A percentile compares a stretch with the other conserved stretches of the same genome.
Conservation (phyloP, 805 yeast genomes). For the Candida namnaoensis region DNA sequence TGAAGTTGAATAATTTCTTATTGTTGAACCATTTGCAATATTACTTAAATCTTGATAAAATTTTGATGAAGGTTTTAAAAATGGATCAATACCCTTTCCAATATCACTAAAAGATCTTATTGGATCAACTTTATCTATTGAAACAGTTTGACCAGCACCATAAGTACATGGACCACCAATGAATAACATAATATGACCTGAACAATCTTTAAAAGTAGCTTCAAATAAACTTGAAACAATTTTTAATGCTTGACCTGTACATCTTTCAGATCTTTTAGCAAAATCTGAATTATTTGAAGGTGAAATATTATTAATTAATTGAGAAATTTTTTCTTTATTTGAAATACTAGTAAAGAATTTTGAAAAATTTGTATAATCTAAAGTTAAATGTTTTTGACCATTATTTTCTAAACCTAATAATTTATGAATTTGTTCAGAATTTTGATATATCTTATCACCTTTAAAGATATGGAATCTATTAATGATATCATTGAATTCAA, state of each 20-base stretch:
- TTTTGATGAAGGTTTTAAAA: slow-evolving; percentile 68
- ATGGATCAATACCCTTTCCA: slow-evolving; percentile 74
- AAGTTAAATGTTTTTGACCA: background rate
- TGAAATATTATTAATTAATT: no score
- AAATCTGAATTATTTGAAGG: slow-evolving; percentile 41
- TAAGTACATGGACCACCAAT: slow-evolving; percentile 92
- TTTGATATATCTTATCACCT: slow-evolving; percentile 66
- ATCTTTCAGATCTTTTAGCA: slow-evolving; percentile 73
- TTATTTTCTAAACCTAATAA: slow-evolving; percentile 29
- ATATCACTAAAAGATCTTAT: slow-evolving; percentile 93
- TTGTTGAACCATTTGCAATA: slow-evolving; percentile 28
- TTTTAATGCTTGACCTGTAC: slow-evolving; percentile 83
- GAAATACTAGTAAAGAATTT: background rate
- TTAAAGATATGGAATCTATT: slow-evolving; percentile 71
- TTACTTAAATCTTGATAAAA: slow-evolving; percentile 65
- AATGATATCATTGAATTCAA: slow-evolving; percentile 60
- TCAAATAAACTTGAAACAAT: slow-evolving; percentile 75
- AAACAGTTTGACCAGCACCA: slow-evolving; percentile 90
- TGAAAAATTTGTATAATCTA: background rate
- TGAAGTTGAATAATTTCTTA: background rate
- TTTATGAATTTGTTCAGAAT: slow-evolving; percentile 39
- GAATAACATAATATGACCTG: slow-evolving; percentile 80
- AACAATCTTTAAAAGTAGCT: slow-evolving; percentile 68
- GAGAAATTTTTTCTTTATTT: no score
- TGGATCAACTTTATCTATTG: slow-evolving; percentile 79